Conservation (phyloP, 1,284 basidiomycete species). For the Pholiota adiposa region DNA sequence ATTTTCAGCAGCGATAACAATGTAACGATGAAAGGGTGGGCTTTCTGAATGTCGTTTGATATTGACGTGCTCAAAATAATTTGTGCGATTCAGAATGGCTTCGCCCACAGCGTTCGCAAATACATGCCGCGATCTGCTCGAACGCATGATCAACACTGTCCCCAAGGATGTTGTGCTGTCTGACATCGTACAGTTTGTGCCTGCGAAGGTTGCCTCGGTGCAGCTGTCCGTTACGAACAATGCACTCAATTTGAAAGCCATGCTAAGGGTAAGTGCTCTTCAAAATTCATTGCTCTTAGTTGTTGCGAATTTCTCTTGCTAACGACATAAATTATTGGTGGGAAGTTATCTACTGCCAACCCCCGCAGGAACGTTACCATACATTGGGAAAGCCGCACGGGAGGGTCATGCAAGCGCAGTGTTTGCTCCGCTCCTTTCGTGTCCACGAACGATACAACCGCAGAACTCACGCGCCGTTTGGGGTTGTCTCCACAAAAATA, state of each 20-base stretch:
- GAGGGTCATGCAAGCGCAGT: neutral
- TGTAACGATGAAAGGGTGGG: slow-evolving; percentile 34
- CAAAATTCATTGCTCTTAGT: neutral
- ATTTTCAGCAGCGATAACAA: slow-evolving; percentile 39
- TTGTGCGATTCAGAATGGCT: slow-evolving; percentile 12
- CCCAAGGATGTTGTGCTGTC: slow-evolving; percentile 24
- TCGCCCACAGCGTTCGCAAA: slow-evolving; percentile 13
- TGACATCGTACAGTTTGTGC: slow-evolving; percentile 21
- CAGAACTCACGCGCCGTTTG: neutral
- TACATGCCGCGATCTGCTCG: slow-evolving; percentile 23
- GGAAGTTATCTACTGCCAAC: neutral
- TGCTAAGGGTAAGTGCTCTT: slow-evolving; percentile 11
- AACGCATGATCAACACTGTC: slow-evolving; percentile 31
- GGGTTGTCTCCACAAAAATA: slow-evolving; percentile 5
- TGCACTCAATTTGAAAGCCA: slow-evolving; percentile 4
- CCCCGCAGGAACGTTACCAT: slow-evolving; percentile 8
- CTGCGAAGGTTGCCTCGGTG: slow-evolving; percentile 15
- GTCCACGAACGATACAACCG: neutral
- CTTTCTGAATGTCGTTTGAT: neutral
- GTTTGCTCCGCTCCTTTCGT: neutral
- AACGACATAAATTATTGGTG: neutral
- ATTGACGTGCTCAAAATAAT: neutral
- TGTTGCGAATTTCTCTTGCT: no score
- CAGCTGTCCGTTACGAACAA: slow-evolving; percentile 8
- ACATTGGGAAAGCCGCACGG: slow-evolving; percentile 8